Evolutionary conservation across 2,329 filamentous ascomycete species (phyloP).

Genomic region (Colletotrichum neosansevieriae): DNA sequence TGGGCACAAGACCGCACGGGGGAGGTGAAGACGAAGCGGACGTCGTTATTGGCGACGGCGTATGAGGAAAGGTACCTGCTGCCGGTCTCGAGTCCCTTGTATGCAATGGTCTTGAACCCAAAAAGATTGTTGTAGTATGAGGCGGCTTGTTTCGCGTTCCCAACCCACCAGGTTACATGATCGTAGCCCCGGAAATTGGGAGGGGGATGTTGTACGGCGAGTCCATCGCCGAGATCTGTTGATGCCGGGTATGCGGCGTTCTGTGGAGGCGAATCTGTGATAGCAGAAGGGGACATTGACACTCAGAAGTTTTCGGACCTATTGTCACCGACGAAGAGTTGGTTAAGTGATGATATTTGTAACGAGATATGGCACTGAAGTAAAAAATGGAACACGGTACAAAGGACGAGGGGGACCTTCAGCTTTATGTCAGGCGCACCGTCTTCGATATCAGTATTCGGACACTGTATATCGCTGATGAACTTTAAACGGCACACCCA

Average conservation of each 20-base stretch:
- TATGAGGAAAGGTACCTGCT: slow-evolving; percentile 85
- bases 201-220: slow-evolving; percentile 62
- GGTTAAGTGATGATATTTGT: background rate
- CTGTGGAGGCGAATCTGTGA: slow-evolving; percentile 61
- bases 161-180: slow-evolving; percentile 95
- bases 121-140: slow-evolving; percentile 89
- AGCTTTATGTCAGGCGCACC: slow-evolving; percentile 6
- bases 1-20: slow-evolving; percentile 74
- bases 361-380: background rate
- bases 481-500: slow-evolving; percentile 16
- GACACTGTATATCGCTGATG: slow-evolving; percentile 4
- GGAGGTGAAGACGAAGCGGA: slow-evolving; percentile 87
- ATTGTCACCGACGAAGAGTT: background rate
- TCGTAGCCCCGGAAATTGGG: slow-evolving; percentile 85
- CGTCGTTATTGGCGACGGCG: slow-evolving; percentile 80
- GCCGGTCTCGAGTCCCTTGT: slow-evolving; percentile 89
- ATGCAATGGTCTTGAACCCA: slow-evolving; percentile 86
- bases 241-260: slow-evolving; percentile 57
- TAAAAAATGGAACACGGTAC: too few relatives aligned
- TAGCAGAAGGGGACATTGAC: slow-evolving; percentile 70
- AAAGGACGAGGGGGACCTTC: too few relatives aligned
- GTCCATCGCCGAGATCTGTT: slow-evolving; percentile 58
- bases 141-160: slow-evolving; percentile 95
- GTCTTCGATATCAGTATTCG: slow-evolving; percentile 12
- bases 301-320: slow-evolving; percentile 39